Evolutionary conservation across 75 land plant species (phyloP).

Genomic region (Pseudotsuga menziesii): DNA sequence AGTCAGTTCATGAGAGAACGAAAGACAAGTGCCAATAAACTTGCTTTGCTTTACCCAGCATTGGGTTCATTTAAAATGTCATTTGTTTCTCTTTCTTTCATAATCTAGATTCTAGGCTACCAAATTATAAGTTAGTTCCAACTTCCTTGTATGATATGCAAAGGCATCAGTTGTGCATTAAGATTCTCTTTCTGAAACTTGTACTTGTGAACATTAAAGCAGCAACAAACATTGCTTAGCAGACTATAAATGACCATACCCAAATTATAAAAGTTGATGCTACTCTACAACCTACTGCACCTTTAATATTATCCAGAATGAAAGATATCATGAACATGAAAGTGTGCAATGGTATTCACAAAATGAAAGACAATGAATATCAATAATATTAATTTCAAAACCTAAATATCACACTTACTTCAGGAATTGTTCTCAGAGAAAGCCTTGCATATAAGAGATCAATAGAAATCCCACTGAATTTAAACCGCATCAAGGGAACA

Average conservation of each 20-base stretch:
- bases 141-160: neutral
- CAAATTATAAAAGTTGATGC: too few species aligned
- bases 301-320: too few species aligned
- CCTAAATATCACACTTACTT: constrained; percentile 20
- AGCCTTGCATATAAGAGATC: constrained; percentile 50
- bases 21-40: neutral
- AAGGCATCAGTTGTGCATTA: neutral
- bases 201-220: too few species aligned
- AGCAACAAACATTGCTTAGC: too few species aligned
- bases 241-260: too few species aligned
- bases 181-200: too few species aligned
- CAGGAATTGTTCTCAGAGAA: constrained; percentile 24
- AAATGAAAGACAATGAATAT: neutral
- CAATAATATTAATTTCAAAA: neutral
- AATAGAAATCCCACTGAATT: constrained; percentile 33
- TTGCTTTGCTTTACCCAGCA: neutral
- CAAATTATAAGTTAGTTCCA: neutral
- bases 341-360: neutral
- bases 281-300: too few species aligned
- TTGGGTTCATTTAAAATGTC: neutral
- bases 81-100: constrained; percentile 5
- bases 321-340: too few species aligned
- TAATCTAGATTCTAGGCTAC: neutral
- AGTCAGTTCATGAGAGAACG: neutral
- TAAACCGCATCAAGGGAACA: constrained; percentile 51